Percentiles rank a stretch among this genome's conserved stretches.
Conservation (phyloP, 2,329 filamentous ascomycete genomes). For the Pseudocercospora vitis region DNA sequence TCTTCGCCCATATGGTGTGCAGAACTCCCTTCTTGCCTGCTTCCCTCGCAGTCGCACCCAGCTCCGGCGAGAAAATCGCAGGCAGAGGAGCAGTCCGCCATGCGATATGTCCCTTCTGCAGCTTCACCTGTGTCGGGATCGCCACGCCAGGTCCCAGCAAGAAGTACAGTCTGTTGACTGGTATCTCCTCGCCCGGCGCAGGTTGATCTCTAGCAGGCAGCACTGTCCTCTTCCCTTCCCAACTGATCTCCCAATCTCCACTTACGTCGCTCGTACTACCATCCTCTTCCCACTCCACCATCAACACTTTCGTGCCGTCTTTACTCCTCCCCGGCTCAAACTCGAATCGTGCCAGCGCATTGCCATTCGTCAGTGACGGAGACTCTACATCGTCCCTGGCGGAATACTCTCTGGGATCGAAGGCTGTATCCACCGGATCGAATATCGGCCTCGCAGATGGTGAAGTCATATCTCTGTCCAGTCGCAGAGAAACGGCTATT, state of each 20-base stretch:
- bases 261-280: constrained; percentile 49
- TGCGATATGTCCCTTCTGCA: constrained; percentile 50
- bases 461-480: constrained; percentile 9
- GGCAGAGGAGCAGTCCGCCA: constrained; percentile 76
- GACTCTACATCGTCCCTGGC: constrained; percentile 40
- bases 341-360: constrained; percentile 79
- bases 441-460: constrained; percentile 36
- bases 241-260: constrained; percentile 73
- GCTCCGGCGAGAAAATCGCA: constrained; percentile 77
- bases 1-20: constrained; percentile 88
- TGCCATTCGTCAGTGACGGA: constrained; percentile 51
- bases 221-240: constrained; percentile 74
- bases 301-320: constrained; percentile 85
- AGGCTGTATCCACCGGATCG: constrained; percentile 45
- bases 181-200: constrained; percentile 29
- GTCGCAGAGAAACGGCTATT: background rate
- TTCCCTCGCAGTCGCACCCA: constrained; percentile 65
- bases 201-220: constrained; percentile 63
- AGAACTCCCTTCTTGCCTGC: constrained; percentile 77
- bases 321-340: constrained; percentile 71
- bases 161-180: constrained; percentile 71
- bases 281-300: constrained; percentile 85
- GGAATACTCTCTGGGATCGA: constrained; percentile 24
- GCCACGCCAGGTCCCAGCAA: constrained; percentile 70
- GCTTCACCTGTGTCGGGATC: constrained; percentile 70